phyloP scores from a whole-genome alignment of 768 basidiomycete genomes.

The Lactarius akahatsu region DNA sequence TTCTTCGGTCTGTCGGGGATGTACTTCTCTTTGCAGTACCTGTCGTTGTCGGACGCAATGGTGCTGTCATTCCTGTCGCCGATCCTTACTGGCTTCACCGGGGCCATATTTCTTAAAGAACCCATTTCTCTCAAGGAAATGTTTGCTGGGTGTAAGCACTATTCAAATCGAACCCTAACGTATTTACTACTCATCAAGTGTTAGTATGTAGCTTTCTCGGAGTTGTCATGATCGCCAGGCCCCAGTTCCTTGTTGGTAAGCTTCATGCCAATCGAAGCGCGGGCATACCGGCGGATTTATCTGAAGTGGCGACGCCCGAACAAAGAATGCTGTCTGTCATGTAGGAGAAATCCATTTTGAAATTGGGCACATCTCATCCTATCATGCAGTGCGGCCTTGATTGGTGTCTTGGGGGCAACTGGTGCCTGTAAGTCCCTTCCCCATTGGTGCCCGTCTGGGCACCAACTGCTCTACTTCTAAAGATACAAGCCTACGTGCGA shows the following conservation, averaged over 20 bases:
- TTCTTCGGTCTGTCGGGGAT: slow-evolving; percentile 71
- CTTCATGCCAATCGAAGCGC: background rate
- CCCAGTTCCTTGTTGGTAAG: slow-evolving; percentile 65
- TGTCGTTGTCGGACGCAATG: slow-evolving; percentile 76
- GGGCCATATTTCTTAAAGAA: slow-evolving; percentile 62
- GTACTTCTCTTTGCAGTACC: slow-evolving; percentile 69
- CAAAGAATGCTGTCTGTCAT: slow-evolving; percentile 60
- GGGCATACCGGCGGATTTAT: background rate
- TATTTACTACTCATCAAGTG: background rate
- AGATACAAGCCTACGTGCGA: slow-evolving; percentile 59
- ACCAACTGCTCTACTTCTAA: background rate
- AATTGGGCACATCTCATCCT: background rate
- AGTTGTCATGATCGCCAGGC: slow-evolving; percentile 79
- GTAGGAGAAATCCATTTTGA: slow-evolving; percentile 29
- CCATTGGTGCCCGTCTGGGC: background rate
- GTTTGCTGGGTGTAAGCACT: slow-evolving; percentile 47
- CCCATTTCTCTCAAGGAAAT: slow-evolving; percentile 53
- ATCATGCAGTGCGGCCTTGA: slow-evolving; percentile 50
- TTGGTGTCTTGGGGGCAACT: slow-evolving; percentile 65
- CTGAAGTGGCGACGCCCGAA: slow-evolving; percentile 31
- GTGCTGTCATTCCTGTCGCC: slow-evolving; percentile 77
- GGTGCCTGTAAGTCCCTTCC: slow-evolving; percentile 58
- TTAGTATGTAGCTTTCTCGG: slow-evolving; percentile 67
- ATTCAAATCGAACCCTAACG: background rate
- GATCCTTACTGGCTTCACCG: slow-evolving; percentile 59